phyloP scores from a whole-genome alignment of 108 stramenopile species.

The Conticribra guillardii region DNA sequence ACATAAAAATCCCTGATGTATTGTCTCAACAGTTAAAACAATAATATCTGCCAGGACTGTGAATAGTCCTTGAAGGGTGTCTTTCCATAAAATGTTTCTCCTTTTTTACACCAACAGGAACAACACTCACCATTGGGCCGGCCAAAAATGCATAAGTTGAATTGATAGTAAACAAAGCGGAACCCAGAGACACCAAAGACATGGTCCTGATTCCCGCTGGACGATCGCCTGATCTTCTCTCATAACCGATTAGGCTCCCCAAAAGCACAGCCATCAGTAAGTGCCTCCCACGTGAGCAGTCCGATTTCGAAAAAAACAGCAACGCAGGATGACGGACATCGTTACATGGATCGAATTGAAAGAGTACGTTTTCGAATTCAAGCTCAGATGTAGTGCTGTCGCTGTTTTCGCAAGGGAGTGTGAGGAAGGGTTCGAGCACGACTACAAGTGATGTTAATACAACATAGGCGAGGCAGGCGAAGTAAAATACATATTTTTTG shows the following conservation, averaged over 20 bases:
- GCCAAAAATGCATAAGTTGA: conserved; percentile 79
- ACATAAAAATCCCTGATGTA: background rate
- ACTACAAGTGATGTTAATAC: conserved; percentile 23
- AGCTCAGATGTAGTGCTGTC: conserved; percentile 16
- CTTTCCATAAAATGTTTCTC: too few relatives aligned
- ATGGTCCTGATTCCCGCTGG: conserved; percentile 82
- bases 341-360: conserved; percentile 26
- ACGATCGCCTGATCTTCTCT: conserved; percentile 58
- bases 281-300: conserved; percentile 45
- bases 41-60: too few relatives aligned
- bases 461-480: conserved; percentile 35
- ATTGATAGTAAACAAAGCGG: conserved; percentile 88
- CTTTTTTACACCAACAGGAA: too few relatives aligned
- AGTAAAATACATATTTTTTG: conserved; percentile 30
- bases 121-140: conserved; percentile 73
- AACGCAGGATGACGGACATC: conserved; percentile 22
- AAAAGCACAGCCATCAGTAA: conserved; percentile 45
- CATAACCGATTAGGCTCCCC: conserved; percentile 57
- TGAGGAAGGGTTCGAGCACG: conserved; percentile 30
- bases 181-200: conserved; percentile 84
- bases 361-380: conserved; percentile 32
- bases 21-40: too few relatives aligned
- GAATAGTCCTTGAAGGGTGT: too few relatives aligned
- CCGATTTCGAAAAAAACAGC: conserved; percentile 33
- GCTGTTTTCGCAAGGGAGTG: conserved; percentile 21